These are phyloP conservation scores for Globisporangium canariense DNA, from an alignment of 352 stramenopile species.

Conservation along the genomic window DNA sequence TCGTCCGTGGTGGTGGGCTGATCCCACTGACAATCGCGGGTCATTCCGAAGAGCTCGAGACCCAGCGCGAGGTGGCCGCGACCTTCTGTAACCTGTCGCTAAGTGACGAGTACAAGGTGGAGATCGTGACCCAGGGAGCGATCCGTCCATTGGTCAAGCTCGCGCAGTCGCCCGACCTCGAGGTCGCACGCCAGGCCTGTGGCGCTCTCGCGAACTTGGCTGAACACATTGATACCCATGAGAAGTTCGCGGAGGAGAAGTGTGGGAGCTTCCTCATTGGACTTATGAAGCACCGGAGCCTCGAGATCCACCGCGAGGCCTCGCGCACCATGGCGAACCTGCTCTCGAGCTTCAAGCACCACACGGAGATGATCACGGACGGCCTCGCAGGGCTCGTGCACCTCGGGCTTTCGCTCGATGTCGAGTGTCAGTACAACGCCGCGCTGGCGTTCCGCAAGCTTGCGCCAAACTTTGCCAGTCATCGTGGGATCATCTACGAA, in stretches of 20 bases:
- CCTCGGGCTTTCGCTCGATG: slow-evolving; percentile 87
- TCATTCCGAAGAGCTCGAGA: slow-evolving; percentile 90
- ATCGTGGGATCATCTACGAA: slow-evolving; percentile 82
- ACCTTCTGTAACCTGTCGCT: slow-evolving; percentile 94
- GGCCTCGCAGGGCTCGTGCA: slow-evolving; percentile 89
- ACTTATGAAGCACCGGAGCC: slow-evolving; percentile 78
- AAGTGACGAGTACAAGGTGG: slow-evolving; percentile 89
- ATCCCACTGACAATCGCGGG: slow-evolving; percentile 81
- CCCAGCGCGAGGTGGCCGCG: slow-evolving; percentile 92
- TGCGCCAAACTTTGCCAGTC: slow-evolving; percentile 87
- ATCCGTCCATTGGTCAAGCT: slow-evolving; percentile 83
- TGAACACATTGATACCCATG: slow-evolving; percentile 93
- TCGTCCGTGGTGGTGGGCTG: slow-evolving; percentile 86
- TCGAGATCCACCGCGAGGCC: slow-evolving; percentile 94
- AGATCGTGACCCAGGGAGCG: slow-evolving; percentile 81
- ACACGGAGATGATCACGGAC: slow-evolving; percentile 89
- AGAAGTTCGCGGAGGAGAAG: slow-evolving; percentile 72
- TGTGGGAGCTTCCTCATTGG: slow-evolving; percentile 73
- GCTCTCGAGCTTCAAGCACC: slow-evolving; percentile 91
- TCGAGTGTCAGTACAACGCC: slow-evolving; percentile 94
- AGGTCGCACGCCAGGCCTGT: slow-evolving; percentile 90
- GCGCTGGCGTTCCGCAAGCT: slow-evolving; percentile 94
- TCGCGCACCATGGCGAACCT: slow-evolving; percentile 92
- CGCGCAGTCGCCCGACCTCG: slow-evolving; percentile 87
- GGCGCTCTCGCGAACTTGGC: slow-evolving; percentile 93